A percentile compares a stretch with the other conserved stretches of the same genome.
Conservation (phyloP, 2,329 filamentous ascomycete species). For the Hymenoscyphus salicellus region DNA sequence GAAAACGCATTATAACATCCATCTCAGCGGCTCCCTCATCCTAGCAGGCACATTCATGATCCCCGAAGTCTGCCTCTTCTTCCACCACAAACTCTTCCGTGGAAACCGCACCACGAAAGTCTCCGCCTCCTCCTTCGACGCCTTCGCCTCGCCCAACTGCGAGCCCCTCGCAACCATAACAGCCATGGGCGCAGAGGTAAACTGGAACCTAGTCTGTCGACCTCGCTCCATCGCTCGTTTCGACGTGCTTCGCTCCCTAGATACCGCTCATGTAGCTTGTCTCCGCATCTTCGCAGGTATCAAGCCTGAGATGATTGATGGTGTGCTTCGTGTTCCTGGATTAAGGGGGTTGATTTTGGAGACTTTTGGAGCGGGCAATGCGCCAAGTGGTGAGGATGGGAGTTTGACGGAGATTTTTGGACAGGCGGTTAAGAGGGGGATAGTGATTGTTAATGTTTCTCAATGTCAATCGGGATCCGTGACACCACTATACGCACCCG, state of each 20-base stretch:
- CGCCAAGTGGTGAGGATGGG: constrained; percentile 59
- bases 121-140: constrained; percentile 65
- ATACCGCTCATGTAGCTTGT: constrained; percentile 66
- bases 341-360: constrained; percentile 67
- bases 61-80: constrained; percentile 71
- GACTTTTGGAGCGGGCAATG: constrained; percentile 71
- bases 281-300: constrained; percentile 71
- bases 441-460: constrained; percentile 70
- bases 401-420: constrained; percentile 60
- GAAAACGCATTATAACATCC: background rate
- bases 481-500: constrained; percentile 56
- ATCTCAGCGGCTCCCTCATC: constrained; percentile 56
- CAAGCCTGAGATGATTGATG: constrained; percentile 67
- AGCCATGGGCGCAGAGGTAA: constrained; percentile 60
- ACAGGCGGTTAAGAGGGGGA: constrained; percentile 61
- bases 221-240: constrained; percentile 58
- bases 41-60: constrained; percentile 73
- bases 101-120: constrained; percentile 69
- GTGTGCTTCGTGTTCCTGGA: constrained; percentile 59
- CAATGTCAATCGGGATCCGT: constrained; percentile 58
- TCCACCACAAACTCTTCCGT: constrained; percentile 68
- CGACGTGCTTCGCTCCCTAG: constrained; percentile 58
- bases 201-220: constrained; percentile 61
- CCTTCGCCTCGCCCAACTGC: constrained; percentile 66
- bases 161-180: constrained; percentile 59